These are phyloP conservation scores for Neofusicoccum sp. DNA, from an alignment of 2,329 filamentous ascomycete species.

Conservation along the genomic window DNA sequence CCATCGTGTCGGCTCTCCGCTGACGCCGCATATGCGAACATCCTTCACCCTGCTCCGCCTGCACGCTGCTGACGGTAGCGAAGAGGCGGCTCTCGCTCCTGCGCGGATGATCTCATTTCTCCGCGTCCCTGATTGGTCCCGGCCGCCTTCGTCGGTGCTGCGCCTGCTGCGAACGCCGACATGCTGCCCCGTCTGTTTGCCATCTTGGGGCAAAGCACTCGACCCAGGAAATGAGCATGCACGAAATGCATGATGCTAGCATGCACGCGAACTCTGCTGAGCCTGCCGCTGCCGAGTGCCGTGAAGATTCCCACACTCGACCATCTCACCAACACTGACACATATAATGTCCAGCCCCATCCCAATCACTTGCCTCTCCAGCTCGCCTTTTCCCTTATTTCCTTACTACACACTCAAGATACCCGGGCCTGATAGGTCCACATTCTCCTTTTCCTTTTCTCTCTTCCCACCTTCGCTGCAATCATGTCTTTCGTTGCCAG, in stretches of 20 bases:
- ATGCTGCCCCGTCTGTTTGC: not conserved
- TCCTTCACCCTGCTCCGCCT: not conserved
- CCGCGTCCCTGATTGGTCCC: not conserved
- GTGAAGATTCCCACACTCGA: not conserved
- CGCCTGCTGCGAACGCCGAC: conserved; percentile 6
- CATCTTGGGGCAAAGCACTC: not conserved
- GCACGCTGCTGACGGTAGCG: not conserved
- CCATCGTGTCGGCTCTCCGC: conserved; percentile 9
- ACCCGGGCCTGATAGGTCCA: not conserved
- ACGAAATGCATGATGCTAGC: not conserved
- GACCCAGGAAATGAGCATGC: not conserved
- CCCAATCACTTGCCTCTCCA: not conserved
- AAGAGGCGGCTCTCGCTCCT: conserved; percentile 1
- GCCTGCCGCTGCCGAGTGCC: not conserved
- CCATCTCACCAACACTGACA: too few species aligned
- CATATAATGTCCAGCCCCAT: not conserved
- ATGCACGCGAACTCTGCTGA: not conserved
- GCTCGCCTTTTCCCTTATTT: not conserved
- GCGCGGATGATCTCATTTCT: not conserved
- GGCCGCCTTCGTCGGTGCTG: not conserved
- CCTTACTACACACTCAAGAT: not conserved
- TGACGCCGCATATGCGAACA: conserved; percentile 5
- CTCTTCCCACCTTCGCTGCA: not conserved
- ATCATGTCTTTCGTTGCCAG: conserved; percentile 20
- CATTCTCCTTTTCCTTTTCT: not conserved